Conservation (phyloP, 257 asterid genomes). For the Solanum dulcamara region DNA sequence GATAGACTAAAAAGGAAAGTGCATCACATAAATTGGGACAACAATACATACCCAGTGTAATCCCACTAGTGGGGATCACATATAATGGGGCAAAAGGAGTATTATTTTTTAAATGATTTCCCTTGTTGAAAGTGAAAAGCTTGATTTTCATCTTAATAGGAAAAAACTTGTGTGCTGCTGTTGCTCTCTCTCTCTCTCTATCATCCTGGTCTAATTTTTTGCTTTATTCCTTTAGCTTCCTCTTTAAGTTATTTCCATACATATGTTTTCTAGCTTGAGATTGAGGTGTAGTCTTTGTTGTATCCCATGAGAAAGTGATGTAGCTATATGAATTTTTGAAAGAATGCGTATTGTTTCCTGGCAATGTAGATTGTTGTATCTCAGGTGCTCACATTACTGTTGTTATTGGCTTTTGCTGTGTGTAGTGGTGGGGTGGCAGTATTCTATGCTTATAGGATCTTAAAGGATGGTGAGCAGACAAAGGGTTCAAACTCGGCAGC, state of each 20-base stretch:
- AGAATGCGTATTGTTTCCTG: not conserved
- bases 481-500: constrained; percentile 28
- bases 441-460: constrained; percentile 66
- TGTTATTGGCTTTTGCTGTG: not conserved
- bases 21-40: not conserved
- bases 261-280: not conserved
- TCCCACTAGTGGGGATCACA: not conserved
- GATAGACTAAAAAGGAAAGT: not conserved
- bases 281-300: not conserved
- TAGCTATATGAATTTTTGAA: not conserved
- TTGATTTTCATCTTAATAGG: not conserved
- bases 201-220: not conserved
- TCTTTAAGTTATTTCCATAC: not conserved
- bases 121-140: not conserved
- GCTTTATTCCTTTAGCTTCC: not conserved
- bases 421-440: constrained; percentile 80
- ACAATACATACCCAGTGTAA: not conserved
- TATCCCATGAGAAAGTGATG: not conserved
- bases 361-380: not conserved
- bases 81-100: not conserved
- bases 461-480: constrained; percentile 42
- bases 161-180: not conserved
- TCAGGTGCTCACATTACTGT: not conserved
- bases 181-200: not conserved
- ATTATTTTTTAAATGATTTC: not conserved